Conservation (phyloP, 306 rosid genomes). For the Medicago ruthenica region DNA sequence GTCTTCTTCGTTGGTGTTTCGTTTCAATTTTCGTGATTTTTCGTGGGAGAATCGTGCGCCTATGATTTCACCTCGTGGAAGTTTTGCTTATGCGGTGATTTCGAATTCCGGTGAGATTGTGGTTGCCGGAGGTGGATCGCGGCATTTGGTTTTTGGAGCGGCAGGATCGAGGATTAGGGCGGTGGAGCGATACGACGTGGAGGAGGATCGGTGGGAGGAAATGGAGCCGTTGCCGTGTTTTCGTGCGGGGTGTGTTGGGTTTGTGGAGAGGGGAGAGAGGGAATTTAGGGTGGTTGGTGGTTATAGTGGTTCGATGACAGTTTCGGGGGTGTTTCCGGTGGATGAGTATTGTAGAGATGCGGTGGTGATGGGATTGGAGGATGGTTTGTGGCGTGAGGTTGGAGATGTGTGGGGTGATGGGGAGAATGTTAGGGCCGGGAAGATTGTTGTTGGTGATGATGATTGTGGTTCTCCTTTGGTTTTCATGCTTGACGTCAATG, state of each 20-base stretch:
- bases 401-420: slow-evolving; percentile 77
- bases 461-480: slow-evolving; percentile 52
- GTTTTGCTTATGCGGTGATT: slow-evolving; percentile 76
- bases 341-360: slow-evolving; percentile 74
- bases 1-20: slow-evolving; percentile 56
- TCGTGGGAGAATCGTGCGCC: slow-evolving; percentile 66
- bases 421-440: slow-evolving; percentile 68
- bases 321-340: slow-evolving; percentile 81
- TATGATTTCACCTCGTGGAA: slow-evolving; percentile 78
- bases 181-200: slow-evolving; percentile 72
- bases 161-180: slow-evolving; percentile 74
- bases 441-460: slow-evolving; percentile 68
- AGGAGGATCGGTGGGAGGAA: slow-evolving; percentile 67
- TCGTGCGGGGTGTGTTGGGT: slow-evolving; percentile 91
- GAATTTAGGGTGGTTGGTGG: slow-evolving; percentile 97
- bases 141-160: slow-evolving; percentile 73
- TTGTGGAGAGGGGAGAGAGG: slow-evolving; percentile 55
- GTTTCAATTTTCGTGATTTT: slow-evolving; percentile 58
- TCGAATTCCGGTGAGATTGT: slow-evolving; percentile 44
- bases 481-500: slow-evolving; percentile 80
- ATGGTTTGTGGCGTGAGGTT: slow-evolving; percentile 72
- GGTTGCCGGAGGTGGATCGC: slow-evolving; percentile 89
- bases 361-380: slow-evolving; percentile 66
- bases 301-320: slow-evolving; percentile 76
- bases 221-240: slow-evolving; percentile 71